Percentiles rank a stretch among this genome's conserved stretches.
Evolutionary conservation across 805 yeast species (phyloP).

Genomic region (Pichia rugopelliculosa): DNA sequence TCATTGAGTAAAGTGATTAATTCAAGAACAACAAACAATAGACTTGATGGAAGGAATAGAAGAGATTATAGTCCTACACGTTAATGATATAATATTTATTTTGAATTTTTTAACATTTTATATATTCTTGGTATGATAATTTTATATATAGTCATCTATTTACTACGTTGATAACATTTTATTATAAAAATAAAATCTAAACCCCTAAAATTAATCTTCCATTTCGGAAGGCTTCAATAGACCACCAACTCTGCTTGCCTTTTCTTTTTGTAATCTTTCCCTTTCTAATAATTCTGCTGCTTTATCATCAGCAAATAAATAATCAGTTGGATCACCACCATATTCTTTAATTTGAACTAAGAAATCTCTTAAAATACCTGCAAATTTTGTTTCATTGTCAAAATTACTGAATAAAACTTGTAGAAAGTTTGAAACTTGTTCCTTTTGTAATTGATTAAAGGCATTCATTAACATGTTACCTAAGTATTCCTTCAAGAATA

Average conservation of each 20-base stretch:
- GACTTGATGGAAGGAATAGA: neutral
- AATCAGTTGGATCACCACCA: constrained; percentile 95
- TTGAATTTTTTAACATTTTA: neutral
- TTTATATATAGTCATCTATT: too few species aligned
- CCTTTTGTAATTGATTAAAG: constrained; percentile 84
- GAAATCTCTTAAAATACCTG: constrained; percentile 86
- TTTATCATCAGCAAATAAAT: constrained; percentile 88
- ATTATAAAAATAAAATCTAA: neutral
- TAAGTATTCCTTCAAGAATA: constrained; percentile 71
- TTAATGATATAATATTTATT: neutral
- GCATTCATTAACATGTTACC: constrained; percentile 77
- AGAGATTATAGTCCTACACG: constrained; percentile 9
- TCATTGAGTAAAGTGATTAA: neutral
- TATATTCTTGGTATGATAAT: neutral
- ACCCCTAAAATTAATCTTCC: constrained; percentile 45
- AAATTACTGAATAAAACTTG: constrained; percentile 68
- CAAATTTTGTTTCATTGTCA: constrained; percentile 67
- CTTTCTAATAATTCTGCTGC: constrained; percentile 69
- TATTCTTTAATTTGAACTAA: constrained; percentile 90
- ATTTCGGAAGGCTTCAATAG: constrained; percentile 89
- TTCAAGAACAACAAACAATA: neutral
- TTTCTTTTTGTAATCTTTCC: constrained; percentile 63
- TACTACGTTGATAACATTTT: neutral
- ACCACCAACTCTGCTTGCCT: constrained; percentile 86
- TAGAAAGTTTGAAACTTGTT: constrained; percentile 76